A percentile compares a stretch with the other conserved stretches of the same genome.
Evolutionary conservation across 148 eudicot species (phyloP).

Genomic region (Pharnaceum exiguum): DNA sequence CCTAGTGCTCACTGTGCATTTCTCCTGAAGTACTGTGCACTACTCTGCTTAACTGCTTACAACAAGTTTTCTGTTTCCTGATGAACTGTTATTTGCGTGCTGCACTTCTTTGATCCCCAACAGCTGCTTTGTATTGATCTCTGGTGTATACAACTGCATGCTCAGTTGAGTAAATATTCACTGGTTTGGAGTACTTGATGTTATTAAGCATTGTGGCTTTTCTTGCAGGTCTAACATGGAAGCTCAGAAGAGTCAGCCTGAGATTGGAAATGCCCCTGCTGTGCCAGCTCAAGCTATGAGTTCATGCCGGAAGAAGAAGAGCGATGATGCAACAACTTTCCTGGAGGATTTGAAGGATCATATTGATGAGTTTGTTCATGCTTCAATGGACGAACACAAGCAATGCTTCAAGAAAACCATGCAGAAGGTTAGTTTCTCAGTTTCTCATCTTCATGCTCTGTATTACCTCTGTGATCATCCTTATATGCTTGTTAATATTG

Average conservation of each 20-base stretch:
- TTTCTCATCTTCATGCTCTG: not conserved
- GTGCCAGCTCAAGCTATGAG: slow-evolving; percentile 13
- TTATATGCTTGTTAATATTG: not conserved
- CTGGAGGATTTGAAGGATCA: slow-evolving; percentile 38
- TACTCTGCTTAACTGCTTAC: too few species aligned
- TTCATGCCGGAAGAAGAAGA: slow-evolving; percentile 44
- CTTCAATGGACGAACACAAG: slow-evolving; percentile 43
- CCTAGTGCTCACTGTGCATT: too few species aligned
- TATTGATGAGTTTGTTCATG: slow-evolving; percentile 33
- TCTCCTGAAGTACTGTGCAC: too few species aligned
- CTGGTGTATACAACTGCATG: too few species aligned
- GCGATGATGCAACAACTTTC: slow-evolving; percentile 36
- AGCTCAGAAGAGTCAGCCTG: slow-evolving; percentile 28
- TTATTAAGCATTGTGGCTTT: not conserved
- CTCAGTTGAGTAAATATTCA: not conserved
- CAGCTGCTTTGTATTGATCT: too few species aligned
- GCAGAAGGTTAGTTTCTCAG: slow-evolving; percentile 19
- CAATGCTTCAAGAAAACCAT: slow-evolving; percentile 36
- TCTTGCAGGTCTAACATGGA: slow-evolving; percentile 24
- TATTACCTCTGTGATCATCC: not conserved
- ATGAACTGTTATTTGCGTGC: too few species aligned
- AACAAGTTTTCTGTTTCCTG: too few species aligned
- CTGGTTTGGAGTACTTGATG: not conserved
- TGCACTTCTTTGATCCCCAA: too few species aligned
- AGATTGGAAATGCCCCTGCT: slow-evolving; percentile 8